Conservation (phyloP, 2,329 filamentous ascomycete species). For the Fusarium scirpi region DNA sequence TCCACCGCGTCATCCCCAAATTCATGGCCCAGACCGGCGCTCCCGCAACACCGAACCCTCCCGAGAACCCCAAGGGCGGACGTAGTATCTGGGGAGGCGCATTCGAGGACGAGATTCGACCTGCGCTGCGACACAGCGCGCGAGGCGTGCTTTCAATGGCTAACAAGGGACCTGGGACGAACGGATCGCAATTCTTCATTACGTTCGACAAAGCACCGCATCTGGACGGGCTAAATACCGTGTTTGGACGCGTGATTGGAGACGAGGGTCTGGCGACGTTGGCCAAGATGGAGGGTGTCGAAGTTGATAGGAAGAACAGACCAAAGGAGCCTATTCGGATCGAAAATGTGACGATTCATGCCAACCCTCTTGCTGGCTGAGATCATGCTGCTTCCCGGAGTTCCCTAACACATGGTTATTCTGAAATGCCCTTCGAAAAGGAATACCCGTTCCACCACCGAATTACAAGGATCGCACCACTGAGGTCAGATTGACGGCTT, state of each 20-base stretch:
- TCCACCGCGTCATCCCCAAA: constrained; percentile 82
- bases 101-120: constrained; percentile 86
- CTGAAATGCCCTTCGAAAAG: not conserved
- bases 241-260: constrained; percentile 80
- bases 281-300: constrained; percentile 76
- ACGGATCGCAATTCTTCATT: constrained; percentile 86
- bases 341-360: constrained; percentile 78
- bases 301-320: constrained; percentile 82
- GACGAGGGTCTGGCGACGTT: constrained; percentile 74
- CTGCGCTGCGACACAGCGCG: constrained; percentile 74
- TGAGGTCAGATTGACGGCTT: not conserved
- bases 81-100: constrained; percentile 78
- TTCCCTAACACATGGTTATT: not conserved
- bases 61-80: constrained; percentile 74
- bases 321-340: constrained; percentile 76
- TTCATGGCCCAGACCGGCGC: constrained; percentile 87
- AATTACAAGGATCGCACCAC: not conserved
- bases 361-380: constrained; percentile 79
- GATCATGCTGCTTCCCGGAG: not conserved
- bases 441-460: not conserved
- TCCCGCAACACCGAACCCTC: constrained; percentile 63
- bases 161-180: constrained; percentile 79
- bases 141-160: constrained; percentile 82
- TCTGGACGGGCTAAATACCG: constrained; percentile 85
- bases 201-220: constrained; percentile 82